Evolutionary conservation across 345 rosid species (phyloP), one percentile per base, ranked within the genome.

Genomic region (Gynandropsis gynandra): DNA sequence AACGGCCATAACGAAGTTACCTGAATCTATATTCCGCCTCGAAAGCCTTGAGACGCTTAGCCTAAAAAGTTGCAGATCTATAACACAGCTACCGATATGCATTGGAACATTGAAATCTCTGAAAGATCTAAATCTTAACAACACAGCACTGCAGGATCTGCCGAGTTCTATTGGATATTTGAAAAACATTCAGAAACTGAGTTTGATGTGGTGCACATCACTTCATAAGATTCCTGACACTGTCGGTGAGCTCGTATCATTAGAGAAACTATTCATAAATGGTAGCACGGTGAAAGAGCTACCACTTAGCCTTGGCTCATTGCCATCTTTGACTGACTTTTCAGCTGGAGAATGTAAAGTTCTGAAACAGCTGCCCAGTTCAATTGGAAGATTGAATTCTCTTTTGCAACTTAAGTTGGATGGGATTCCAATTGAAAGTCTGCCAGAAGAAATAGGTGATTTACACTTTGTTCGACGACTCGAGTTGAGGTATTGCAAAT

Each of bases 381-480:
- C 71, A 9, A 42, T 60, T 27, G 58, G 66, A 39, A 62, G 66
- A 14, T 19, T 66, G 17, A 36, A 54, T 7, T 41, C 58, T 60
- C 71, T 66, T 61, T 13, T 35, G 0, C 36, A 66, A 34, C 66
- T 66, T 5, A 16, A 49, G 62, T 55, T 66, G 31, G 48, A 54
- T 42, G 4, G 7, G 0, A 66, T 62, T 0, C 48, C 53, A 27
- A 54, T 66, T 17, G 48, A 49, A 35, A 4, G 54, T 47, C 52
- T 66, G 37, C 71, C 71, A 8, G 2, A 41, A 10, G 47, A 48
- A 42, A 60, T 60, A 17, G 13, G 71, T 10, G 4, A 1, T 18
- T 48, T 66, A 57, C 47, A 1, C 0, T 60, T 55, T 47, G 21
- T 66, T 10, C 42, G 10, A 1, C 1, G 13, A 5, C 66, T 66